Percentiles rank a stretch among this genome's conserved stretches.
These are phyloP conservation scores for Butyriboletus loyo DNA, from an alignment of 768 basidiomycete species.

Conservation along the genomic window DNA sequence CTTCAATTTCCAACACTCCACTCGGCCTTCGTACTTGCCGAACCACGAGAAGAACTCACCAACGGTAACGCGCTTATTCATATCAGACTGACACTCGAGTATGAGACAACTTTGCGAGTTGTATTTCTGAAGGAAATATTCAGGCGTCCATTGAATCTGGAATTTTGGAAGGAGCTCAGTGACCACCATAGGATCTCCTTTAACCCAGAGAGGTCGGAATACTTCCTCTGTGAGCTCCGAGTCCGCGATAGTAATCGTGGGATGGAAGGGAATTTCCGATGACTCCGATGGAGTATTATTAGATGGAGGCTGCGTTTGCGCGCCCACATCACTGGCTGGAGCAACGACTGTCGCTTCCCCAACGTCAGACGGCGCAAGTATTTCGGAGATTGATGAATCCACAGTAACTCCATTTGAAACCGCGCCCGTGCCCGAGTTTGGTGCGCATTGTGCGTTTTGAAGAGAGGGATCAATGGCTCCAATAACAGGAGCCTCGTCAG, in stretches of 20 bases:
- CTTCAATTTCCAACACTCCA: conserved; percentile 74
- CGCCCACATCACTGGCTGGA: not conserved
- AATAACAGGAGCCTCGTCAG: conserved; percentile 20
- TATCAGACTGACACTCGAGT: conserved; percentile 78
- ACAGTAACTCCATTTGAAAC: conserved; percentile 12
- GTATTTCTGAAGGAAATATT: conserved; percentile 72
- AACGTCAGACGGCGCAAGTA: not conserved
- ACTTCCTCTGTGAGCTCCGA: conserved; percentile 51
- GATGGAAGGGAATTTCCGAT: conserved; percentile 43
- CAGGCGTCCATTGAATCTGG: conserved; percentile 74
- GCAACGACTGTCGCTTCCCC: conserved; percentile 8
- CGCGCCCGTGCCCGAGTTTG: not conserved
- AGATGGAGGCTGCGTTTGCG: conserved; percentile 4
- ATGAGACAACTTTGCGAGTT: conserved; percentile 64
- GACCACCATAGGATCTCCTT: conserved; percentile 77
- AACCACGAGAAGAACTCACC: conserved; percentile 78
- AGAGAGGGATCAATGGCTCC: conserved; percentile 31
- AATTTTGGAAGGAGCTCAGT: conserved; percentile 62
- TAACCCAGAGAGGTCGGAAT: conserved; percentile 70
- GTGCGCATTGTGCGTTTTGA: conserved; percentile 13
- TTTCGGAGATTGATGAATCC: conserved; percentile 5
- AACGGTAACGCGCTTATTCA: conserved; percentile 60
- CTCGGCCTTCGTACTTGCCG: conserved; percentile 59
- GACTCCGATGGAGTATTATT: conserved; percentile 9
- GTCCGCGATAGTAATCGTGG: conserved; percentile 45